Evolutionary conservation across 2,329 filamentous ascomycete genomes (phyloP).

Genomic region (Ophiostoma himal-ulmi): DNA sequence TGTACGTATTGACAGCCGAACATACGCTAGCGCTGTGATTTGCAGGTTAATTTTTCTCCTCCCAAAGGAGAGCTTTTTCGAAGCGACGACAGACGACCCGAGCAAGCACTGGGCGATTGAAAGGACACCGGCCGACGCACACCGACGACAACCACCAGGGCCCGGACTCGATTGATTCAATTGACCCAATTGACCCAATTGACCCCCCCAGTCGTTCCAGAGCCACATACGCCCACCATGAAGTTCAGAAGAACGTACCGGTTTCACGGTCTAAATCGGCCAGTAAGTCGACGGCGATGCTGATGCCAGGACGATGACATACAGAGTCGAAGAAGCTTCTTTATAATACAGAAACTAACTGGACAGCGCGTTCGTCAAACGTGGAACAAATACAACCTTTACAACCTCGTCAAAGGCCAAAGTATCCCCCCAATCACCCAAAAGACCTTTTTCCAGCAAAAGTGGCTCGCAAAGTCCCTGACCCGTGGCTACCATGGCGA

Average conservation of each 20-base stretch:
- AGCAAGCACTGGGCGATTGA: background rate
- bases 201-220: background rate
- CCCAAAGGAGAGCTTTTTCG: conserved; percentile 15
- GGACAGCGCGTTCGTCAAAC: conserved; percentile 83
- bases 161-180: conserved; percentile 11
- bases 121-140: background rate
- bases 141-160: conserved; percentile 12
- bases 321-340: background rate
- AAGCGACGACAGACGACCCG: conserved; percentile 13
- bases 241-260: conserved; percentile 51
- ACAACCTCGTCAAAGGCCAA: conserved; percentile 63
- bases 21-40: conserved; percentile 20
- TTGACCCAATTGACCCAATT: background rate
- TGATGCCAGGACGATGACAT: background rate
- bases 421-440: conserved; percentile 37
- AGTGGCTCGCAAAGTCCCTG: conserved; percentile 85
- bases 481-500: conserved; percentile 90
- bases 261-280: conserved; percentile 61
- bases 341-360: background rate
- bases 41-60: conserved; percentile 20
- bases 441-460: conserved; percentile 92
- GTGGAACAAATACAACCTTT: conserved; percentile 97
- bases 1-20: background rate
- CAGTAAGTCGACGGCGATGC: conserved; percentile 45
- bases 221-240: conserved; percentile 36